Evolutionary conservation across 805 yeast species (phyloP).

Genomic region (Scheffersomyces amazonensis): DNA sequence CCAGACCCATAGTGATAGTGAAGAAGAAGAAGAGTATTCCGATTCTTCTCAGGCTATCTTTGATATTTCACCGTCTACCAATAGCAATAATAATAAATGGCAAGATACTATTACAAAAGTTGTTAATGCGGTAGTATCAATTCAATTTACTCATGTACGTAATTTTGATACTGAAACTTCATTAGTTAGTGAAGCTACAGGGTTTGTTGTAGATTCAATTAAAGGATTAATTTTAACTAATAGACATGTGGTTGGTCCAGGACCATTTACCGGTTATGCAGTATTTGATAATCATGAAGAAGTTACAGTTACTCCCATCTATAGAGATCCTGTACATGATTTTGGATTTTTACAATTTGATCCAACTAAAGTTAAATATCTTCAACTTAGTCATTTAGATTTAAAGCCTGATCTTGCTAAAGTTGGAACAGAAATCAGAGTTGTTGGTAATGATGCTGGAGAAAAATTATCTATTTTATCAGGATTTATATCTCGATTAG

Average conservation of each 20-base stretch:
- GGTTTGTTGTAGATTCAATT: conserved; percentile 84
- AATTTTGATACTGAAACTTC: conserved; percentile 85
- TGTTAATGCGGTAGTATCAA: conserved; percentile 82
- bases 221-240: conserved; percentile 85
- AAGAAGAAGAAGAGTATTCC: conserved; percentile 9
- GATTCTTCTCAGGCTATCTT: conserved; percentile 11
- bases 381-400: conserved; percentile 63
- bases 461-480: conserved; percentile 86
- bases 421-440: conserved; percentile 92
- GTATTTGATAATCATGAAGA: conserved; percentile 95
- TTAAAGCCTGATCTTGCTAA: conserved; percentile 79
- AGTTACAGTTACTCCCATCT: conserved; percentile 78
- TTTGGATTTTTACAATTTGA: conserved; percentile 85
- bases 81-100: conserved; percentile 48
- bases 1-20: neutral
- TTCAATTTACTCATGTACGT: conserved; percentile 83
- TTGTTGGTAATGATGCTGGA: conserved; percentile 96
- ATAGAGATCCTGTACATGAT: conserved; percentile 94
- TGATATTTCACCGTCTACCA: conserved; percentile 10
- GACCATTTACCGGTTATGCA: conserved; percentile 89
- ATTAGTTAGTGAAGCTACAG: conserved; percentile 87
- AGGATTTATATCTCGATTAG: conserved; percentile 81
- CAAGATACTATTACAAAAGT: conserved; percentile 77
- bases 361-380: conserved; percentile 68
- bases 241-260: conserved; percentile 94